phyloP scores from a whole-genome alignment of 768 basidiomycete species.

The Rhizopogon roseolus region DNA sequence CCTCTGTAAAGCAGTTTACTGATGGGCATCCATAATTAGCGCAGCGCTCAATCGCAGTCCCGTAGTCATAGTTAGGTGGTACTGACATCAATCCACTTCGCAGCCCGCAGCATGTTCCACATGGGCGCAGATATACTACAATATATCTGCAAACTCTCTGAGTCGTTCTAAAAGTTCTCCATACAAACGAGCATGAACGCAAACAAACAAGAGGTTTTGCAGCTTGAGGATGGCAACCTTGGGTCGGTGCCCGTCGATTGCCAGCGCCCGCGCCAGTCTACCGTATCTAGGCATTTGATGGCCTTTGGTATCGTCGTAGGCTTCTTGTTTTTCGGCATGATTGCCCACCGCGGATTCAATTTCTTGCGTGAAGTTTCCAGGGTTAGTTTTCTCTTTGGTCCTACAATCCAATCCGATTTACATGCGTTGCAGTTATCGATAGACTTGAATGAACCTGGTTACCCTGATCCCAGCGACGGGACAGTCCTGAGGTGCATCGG shows the following conservation, averaged over 20 bases:
- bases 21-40: too few species aligned
- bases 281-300: slow-evolving; percentile 9
- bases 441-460: not conserved
- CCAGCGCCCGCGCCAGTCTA: not conserved
- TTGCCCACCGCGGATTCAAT: not conserved
- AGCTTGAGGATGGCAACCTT: not conserved
- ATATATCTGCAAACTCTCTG: not conserved
- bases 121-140: not conserved
- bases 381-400: not conserved
- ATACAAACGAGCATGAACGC: not conserved
- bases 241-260: not conserved
- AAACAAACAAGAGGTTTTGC: not conserved
- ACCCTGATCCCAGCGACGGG: slow-evolving; percentile 13
- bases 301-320: slow-evolving; percentile 8
- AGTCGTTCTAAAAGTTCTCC: not conserved
- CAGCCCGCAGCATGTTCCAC: not conserved
- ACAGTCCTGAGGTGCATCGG: slow-evolving; percentile 9
- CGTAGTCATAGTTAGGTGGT: not conserved
- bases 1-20: too few species aligned
- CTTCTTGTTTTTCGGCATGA: slow-evolving; percentile 5
- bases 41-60: not conserved
- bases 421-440: slow-evolving; percentile 5
- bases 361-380: slow-evolving; percentile 1
- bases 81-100: not conserved
- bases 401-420: not conserved